Base-by-base conservation (phyloP, 1,284 basidiomycete genomes). In the Sanguinoderma infundibulare region DNA sequence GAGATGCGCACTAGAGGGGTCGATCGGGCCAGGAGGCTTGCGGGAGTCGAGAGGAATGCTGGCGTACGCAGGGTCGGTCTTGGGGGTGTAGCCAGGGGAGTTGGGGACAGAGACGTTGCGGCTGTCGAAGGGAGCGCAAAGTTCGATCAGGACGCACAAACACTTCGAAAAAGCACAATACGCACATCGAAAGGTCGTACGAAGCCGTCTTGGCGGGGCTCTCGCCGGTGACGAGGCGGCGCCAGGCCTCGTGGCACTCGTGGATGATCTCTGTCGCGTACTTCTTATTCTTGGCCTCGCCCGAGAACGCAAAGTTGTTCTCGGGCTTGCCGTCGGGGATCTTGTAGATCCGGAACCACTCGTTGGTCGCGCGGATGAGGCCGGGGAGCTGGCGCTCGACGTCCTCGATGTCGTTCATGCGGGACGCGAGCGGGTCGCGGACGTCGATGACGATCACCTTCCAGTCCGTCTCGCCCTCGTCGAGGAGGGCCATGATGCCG, bases 271-370 rank as follows among this genome's bases (percentile, higher is more conserved):
- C 97, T 56, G 92, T 95, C 55, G 98, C 98, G 78, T 98, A 99
- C 78, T 96, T 96, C 85, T 96, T 97, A 87, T 98, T 98, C 86
- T 99, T 99, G 69, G 97, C 97, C 83, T 99, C 98, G 61, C 98
- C 98, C 59, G 95, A 97, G 89, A 99, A 99, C 32, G 98, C 98
- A 73, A 99, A 99, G 72, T 94, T 91, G 83, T 98, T 98, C 81
- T 98, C 96, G 71, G 95, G 93, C 90, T 99, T 99, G 73, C 96
- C 97, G 77, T 99, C 97, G 76, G 97, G 91, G 73, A 94, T 94
- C 80, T 98, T 98, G 92, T 98, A 98, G 82, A 98, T 98, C 75
- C 92, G 86, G 89, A 95, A 95, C 94, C 93, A 96, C 79, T 98
- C 97, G 76, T 98, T 98, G 64, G 96, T 98, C 34, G 96, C 96